Base-by-base conservation (phyloP, 495 filamentous ascomycete genomes). In the Aspergillus diversus region DNA sequence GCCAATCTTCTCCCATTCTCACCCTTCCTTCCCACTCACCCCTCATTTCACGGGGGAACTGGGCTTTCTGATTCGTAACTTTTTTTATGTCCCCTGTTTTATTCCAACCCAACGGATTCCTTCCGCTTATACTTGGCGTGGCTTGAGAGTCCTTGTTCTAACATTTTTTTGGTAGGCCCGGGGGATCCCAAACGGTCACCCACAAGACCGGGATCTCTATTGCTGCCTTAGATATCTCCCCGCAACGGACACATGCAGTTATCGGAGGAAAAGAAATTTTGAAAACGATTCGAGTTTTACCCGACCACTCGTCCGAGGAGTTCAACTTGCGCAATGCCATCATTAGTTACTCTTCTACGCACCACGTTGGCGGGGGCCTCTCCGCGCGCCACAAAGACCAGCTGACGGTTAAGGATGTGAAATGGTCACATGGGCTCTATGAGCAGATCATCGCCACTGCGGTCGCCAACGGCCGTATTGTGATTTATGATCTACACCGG, bases 181-280 rank as follows among this genome's bases (percentile, higher is more conserved):
- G 80, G 62, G 85, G 86, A 48, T 89, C 90, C 5, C 90, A 93
- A 73, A 88, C 91, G 55, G 84, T 88, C 35, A 84, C 84, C 53
- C 89, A 94, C 74, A 80, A 83, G 49, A 92, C 91, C 31, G 85
- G 89, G 48, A 84, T 87, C 27, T 86, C 91, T 16, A 90, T 96
- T 60, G 74, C 84, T 39, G 87, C 89, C 59, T 80, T 97, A 65
- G 93, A 94, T 73, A 86, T 88, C 59, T 95, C 92, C 21, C 87
- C 89, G 37, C 84, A 90, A 66, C 83, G 87, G 64, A 89, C 87
- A 53, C 86, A 89, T 73, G 93, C 89, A 48, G 84, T 97, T 8
- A 81, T 97, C 66, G 93, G 87, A 16, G 92, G 93, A 33, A 86
- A 88, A 62, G 89, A 96, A 65, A 87, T 96, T 50, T 85, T 97